Base-by-base conservation (phyloP, 306 rosid species). In the Prunus dulcis region DNA sequence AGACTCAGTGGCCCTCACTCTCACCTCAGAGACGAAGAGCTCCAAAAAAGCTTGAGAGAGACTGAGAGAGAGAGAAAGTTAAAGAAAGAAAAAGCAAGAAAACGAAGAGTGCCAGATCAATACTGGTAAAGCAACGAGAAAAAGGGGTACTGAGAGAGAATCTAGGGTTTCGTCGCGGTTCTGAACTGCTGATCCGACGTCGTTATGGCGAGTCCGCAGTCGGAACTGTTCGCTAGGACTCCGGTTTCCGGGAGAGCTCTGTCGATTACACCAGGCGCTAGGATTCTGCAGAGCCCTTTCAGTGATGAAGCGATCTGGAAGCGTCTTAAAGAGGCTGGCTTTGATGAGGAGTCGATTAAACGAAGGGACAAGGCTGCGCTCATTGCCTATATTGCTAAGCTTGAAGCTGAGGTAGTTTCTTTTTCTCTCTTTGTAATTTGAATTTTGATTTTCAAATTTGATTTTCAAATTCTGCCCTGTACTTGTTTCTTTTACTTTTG, bases 281-380 rank as follows among this genome's bases (percentile, higher is more conserved):
- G 97, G 93, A 91, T 95, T 86, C 87, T 92, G 87, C 79, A 78
- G 69, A 82, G 89, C 73, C 92, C 97, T 43, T 91, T 92, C 68
- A 53, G 85, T 13, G 98, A 92, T 46, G 97, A 92, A 23, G 76
- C 90, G 82, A 88, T 95, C 85, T 92, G 98, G 97, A 88, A 82
- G 85, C 97, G 97, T 0, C 92, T 92, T 25, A 87, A 67, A 38
- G 90, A 87, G 4, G 93, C 97, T 47, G 98, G 98, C 11, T 87
- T 95, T 55, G 98, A 90, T 20, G 98, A 95, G 85, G 97, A 92
- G 65, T 85, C 97, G 4, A 89, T 92, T 73, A 82, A 81, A 72
- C 90, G 87, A 6, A 85, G 93, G 61, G 98, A 95, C 65, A 95
- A 95, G 84, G 93, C 98, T 61, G 97, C 96, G 46, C 97, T 95